phyloP scores from a whole-genome alignment of 202 grass and related monocot species.

The Carex arenaria region DNA sequence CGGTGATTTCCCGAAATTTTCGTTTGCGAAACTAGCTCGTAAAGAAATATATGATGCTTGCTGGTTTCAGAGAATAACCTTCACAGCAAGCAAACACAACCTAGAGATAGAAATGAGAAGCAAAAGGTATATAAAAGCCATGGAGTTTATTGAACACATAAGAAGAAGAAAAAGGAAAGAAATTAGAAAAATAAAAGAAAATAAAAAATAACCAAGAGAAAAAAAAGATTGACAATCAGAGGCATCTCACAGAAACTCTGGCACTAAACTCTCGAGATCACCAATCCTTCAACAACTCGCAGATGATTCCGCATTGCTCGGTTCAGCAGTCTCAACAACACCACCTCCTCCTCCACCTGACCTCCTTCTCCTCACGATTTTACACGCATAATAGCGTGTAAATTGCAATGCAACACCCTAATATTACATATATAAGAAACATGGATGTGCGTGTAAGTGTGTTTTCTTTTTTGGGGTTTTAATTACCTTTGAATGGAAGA shows the following conservation, averaged over 20 bases:
- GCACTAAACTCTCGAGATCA: background rate
- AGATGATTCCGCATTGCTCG: too few relatives aligned
- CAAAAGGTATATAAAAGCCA: background rate
- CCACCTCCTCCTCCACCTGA: background rate
- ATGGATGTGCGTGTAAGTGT: background rate
- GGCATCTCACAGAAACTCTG: background rate
- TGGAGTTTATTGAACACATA: background rate
- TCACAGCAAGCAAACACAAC: background rate
- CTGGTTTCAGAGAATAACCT: background rate
- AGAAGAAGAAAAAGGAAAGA: background rate
- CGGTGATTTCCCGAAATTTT: background rate
- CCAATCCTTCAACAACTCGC: background rate
- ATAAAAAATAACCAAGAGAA: background rate
- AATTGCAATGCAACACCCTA: constrained; percentile 5
- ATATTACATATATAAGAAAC: background rate
- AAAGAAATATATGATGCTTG: background rate
- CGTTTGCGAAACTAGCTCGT: background rate
- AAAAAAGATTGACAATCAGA: background rate
- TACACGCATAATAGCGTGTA: background rate
- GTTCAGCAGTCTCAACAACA: too few relatives aligned
- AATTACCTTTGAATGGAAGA: background rate
- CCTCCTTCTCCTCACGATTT: constrained; percentile 5
- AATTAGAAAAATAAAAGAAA: background rate
- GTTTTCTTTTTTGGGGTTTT: background rate
- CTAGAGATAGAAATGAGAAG: background rate